These are phyloP conservation scores for Fragilaria crotonensis DNA, from an alignment of 108 stramenopile genomes.

Conservation along the genomic window DNA sequence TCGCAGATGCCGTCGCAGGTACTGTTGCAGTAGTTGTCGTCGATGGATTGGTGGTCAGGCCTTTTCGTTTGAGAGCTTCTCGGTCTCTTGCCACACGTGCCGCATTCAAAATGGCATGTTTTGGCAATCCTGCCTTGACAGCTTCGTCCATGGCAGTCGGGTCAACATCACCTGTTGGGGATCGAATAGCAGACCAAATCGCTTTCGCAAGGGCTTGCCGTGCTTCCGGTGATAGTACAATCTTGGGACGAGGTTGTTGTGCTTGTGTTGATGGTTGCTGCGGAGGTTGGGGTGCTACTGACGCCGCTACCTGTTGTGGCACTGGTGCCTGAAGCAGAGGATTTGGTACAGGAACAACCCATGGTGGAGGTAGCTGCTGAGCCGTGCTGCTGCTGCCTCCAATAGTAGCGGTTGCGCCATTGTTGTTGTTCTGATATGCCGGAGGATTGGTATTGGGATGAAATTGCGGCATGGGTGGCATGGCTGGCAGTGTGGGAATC, in stretches of 20 bases:
- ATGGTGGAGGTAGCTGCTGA: too few relatives aligned
- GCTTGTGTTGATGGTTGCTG: too few relatives aligned
- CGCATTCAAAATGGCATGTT: constrained; percentile 76
- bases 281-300: too few relatives aligned
- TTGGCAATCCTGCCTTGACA: constrained; percentile 55
- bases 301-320: too few relatives aligned
- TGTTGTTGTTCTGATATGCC: too few relatives aligned
- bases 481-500: too few relatives aligned
- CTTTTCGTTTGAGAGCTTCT: constrained; percentile 36
- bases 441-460: too few relatives aligned
- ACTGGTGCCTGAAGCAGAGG: too few relatives aligned
- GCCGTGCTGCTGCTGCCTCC: too few relatives aligned
- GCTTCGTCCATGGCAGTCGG: constrained; percentile 56
- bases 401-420: too few relatives aligned
- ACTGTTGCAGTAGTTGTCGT: constrained; percentile 26
- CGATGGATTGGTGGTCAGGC: constrained; percentile 4
- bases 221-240: constrained; percentile 57
- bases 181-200: constrained; percentile 72
- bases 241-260: constrained; percentile 19
- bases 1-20: constrained; percentile 10
- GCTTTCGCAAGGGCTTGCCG: constrained; percentile 67
- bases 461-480: too few relatives aligned
- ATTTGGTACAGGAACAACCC: too few relatives aligned
- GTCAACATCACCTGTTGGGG: constrained; percentile 56
- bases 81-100: constrained; percentile 65